Base-by-base conservation (phyloP, 805 yeast genomes). In the Cyberlindnera subsufficiens region DNA sequence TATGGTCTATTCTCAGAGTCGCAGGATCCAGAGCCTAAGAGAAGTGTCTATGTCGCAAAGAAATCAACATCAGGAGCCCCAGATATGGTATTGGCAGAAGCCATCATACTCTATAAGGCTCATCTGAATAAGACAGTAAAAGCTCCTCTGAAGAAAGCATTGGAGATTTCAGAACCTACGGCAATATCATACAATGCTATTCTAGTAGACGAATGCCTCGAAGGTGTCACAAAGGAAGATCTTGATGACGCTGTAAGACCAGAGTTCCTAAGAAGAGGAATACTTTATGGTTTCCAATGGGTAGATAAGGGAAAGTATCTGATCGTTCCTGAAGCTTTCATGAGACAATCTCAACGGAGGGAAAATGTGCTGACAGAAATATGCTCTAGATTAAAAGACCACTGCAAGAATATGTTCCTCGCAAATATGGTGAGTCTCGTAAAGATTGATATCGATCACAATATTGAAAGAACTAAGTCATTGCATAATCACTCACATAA, bases 1-100 rank as follows among this genome's bases (percentile, higher is more conserved):
- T 87, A 68, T 58, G 67, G 72, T 11, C 53, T 87, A 11, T 79
- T 75, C 51, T 68, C 83, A 0, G 89, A 85, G 53, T 76, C 90
- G 2, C 93, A 86, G 47, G 96, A 86, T 60, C 77, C 75, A 3
- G 96, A 87, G 50, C 96, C 96, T 0, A 69, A 77, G 40, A 63
- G 96, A 46, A 76, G 83, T 10, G 91, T 88, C 0, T 80, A 75
- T 49, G 69, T 88, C n/a, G 63, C 67, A 39, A 60, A 69, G 36
- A 55, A 59, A 6, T 44, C 52, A 11, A 49, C 42, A 1, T 57
- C 68, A 0, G 53, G 47, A 9, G 43, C 66, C 3, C 86, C 88
- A 0, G 52, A 56, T 10, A 52, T 71, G 35, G 65, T 72, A 2
- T 61, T 83, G n/a, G 64, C 64, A 25, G 74, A 74, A 39, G 74